These are phyloP conservation scores for Fusarium palustre DNA, from an alignment of 2,329 filamentous ascomycete genomes.

Conservation along the genomic window DNA sequence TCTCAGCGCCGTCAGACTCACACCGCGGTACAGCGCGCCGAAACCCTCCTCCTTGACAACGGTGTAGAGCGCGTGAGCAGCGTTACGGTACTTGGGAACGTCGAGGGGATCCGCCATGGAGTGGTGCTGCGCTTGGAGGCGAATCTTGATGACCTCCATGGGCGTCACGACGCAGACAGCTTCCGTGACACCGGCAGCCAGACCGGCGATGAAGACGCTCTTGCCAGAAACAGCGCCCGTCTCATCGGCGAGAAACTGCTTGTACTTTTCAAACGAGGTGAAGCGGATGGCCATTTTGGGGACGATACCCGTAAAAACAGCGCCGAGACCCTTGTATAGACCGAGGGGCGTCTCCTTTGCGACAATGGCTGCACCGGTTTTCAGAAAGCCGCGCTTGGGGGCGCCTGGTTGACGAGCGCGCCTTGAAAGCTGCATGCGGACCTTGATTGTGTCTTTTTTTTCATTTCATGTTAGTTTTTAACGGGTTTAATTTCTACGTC, in stretches of 20 bases:
- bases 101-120: conserved; percentile 97
- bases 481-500: not conserved
- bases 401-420: conserved; percentile 85
- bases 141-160: conserved; percentile 99
- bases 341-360: conserved; percentile 90
- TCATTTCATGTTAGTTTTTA: conserved; percentile 8
- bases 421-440: conserved; percentile 97
- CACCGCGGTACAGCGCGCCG: conserved; percentile 90
- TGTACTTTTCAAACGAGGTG: conserved; percentile 96
- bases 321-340: conserved; percentile 97
- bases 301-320: conserved; percentile 94
- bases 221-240: conserved; percentile 76
- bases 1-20: conserved; percentile 89
- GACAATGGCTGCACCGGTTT: conserved; percentile 87
- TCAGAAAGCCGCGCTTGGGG: conserved; percentile 87
- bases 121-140: conserved; percentile 97
- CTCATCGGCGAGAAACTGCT: conserved; percentile 79
- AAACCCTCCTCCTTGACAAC: conserved; percentile 92
- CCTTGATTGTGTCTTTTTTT: conserved; percentile 91
- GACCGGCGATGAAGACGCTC: conserved; percentile 80
- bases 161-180: conserved; percentile 96
- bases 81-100: conserved; percentile 96
- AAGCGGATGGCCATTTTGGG: conserved; percentile 99
- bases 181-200: conserved; percentile 94
- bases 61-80: conserved; percentile 84